These are phyloP conservation scores for Venturia effusa DNA, from an alignment of 2,329 filamentous ascomycete genomes.

Conservation along the genomic window DNA sequence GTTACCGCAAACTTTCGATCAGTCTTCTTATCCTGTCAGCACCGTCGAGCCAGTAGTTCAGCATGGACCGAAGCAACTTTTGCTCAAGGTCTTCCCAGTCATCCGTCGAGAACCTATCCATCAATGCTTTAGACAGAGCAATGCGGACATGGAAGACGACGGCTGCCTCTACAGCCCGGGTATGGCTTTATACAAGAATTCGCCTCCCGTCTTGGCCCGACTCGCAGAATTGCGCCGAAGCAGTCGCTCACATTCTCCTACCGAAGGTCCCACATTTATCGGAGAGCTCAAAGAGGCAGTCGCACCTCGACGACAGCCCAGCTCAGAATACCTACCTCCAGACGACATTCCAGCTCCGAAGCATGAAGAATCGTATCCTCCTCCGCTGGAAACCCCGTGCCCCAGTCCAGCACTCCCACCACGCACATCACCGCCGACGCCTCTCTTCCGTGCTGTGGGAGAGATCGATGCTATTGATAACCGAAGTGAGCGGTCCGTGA, in stretches of 20 bases:
- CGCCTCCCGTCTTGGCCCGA: background rate
- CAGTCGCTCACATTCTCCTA: background rate
- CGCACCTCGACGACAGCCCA: background rate
- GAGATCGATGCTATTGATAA: background rate
- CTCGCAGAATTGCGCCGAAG: background rate
- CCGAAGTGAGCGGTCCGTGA: background rate
- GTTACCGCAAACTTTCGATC: constrained; percentile 24
- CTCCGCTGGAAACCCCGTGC: background rate
- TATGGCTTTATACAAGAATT: constrained; percentile 31
- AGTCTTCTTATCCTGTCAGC: constrained; percentile 12
- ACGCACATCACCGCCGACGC: background rate
- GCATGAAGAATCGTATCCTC: background rate
- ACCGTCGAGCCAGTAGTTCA: background rate
- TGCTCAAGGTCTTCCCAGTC: constrained; percentile 41
- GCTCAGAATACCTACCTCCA: background rate
- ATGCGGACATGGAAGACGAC: constrained; percentile 33
- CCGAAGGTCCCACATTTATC: background rate
- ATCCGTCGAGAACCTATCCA: constrained; percentile 42
- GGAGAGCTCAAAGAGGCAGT: background rate
- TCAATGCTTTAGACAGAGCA: constrained; percentile 28
- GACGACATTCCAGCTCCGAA: background rate
- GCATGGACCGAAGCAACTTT: constrained; percentile 18
- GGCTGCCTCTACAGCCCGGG: constrained; percentile 40
- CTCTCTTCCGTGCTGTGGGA: background rate
- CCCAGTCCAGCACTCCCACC: background rate